phyloP scores from a whole-genome alignment of 108 stramenopile genomes.

The Mediolabrus comicus region DNA sequence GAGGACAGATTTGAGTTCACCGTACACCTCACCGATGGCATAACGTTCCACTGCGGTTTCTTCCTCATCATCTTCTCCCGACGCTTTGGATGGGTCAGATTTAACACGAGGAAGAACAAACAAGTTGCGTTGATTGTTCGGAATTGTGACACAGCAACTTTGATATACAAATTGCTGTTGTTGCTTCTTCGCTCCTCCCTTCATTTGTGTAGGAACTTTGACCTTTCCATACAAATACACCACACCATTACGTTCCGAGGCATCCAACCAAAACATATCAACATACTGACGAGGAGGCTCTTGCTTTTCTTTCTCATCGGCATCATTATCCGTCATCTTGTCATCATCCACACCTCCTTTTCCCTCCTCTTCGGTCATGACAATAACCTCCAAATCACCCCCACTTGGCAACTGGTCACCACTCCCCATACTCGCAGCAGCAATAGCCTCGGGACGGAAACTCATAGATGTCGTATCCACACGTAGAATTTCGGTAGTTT shows the following conservation, averaged over 20 bases:
- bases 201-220: conserved; percentile 21
- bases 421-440: conserved; percentile 29
- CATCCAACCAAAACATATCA: conserved; percentile 95
- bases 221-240: conserved; percentile 96
- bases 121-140: conserved; percentile 78
- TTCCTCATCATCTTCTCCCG: conserved; percentile 11
- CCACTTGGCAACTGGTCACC: background rate
- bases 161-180: conserved; percentile 52
- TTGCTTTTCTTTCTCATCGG: conserved; percentile 3
- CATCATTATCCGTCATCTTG: conserved; percentile 2
- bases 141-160: conserved; percentile 89
- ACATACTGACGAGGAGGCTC: conserved; percentile 51
- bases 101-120: conserved; percentile 88
- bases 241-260: conserved; percentile 86
- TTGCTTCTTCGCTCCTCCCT: conserved; percentile 15
- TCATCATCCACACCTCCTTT: conserved; percentile 7
- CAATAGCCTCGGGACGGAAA: conserved; percentile 61
- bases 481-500: conserved; percentile 5
- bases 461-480: conserved; percentile 52
- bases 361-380: background rate
- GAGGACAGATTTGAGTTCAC: conserved; percentile 70
- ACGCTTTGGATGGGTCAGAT: background rate
- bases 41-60: conserved; percentile 46
- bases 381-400: conserved; percentile 24
- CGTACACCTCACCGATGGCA: conserved; percentile 79